Evolutionary conservation across 345 rosid species (phyloP).

Genomic region (Corchorus olitorius): DNA sequence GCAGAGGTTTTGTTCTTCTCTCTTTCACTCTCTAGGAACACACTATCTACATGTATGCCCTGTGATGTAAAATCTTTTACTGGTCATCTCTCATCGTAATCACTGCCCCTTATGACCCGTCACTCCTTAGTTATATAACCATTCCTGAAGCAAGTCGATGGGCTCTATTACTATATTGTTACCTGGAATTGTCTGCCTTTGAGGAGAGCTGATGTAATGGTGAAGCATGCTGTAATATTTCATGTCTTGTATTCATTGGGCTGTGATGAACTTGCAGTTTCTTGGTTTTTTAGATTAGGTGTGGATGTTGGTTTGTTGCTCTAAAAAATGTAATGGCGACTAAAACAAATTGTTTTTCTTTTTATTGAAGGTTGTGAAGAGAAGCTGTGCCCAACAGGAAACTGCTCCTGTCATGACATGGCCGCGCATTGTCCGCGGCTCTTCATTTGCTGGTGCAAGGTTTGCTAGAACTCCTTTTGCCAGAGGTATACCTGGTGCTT

Average conservation of each 20-base stretch:
- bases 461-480: constrained; percentile 58
- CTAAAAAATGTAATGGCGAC: neutral
- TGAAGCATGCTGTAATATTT: neutral
- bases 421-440: constrained; percentile 56
- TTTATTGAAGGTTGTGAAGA: constrained; percentile 69
- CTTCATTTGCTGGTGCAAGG: constrained; percentile 52
- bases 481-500: constrained; percentile 64
- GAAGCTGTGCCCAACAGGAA: constrained; percentile 63
- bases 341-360: constrained; percentile 8
- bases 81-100: no score
- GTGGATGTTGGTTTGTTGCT: constrained; percentile 3
- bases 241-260: neutral
- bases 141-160: neutral
- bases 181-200: neutral
- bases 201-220: neutral
- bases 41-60: neutral
- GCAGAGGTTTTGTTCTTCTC: neutral
- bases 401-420: constrained; percentile 54
- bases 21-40: neutral
- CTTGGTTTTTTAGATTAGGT: neutral
- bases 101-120: neutral
- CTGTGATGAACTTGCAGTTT: neutral
- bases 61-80: neutral
- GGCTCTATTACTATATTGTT: no score
- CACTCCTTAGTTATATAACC: neutral